Conservation (phyloP, 2,329 filamentous ascomycete genomes). For the Botryotinia convoluta region DNA sequence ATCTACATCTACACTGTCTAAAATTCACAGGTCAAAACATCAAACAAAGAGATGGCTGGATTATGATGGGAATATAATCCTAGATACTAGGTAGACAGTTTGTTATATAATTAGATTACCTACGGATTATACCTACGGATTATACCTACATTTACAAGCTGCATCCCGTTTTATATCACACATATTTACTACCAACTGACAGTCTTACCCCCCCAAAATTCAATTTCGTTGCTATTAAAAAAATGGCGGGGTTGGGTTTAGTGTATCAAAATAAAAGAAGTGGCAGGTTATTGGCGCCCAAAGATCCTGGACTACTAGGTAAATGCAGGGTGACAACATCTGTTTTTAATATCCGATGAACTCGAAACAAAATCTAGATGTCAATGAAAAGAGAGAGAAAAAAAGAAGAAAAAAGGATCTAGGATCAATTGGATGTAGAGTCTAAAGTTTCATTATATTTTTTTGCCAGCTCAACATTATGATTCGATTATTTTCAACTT, state of each 20-base stretch:
- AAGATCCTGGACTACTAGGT: neutral
- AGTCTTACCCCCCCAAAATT: neutral
- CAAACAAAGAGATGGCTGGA: conserved; percentile 7
- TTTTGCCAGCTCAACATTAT: conserved; percentile 11
- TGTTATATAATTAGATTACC: neutral
- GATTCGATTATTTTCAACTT: neutral
- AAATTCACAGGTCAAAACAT: neutral
- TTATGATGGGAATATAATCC: neutral
- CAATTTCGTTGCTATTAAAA: neutral
- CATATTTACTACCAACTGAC: neutral
- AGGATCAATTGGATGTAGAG: neutral
- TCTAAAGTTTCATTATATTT: neutral
- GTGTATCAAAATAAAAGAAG: neutral
- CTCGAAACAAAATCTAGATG: neutral
- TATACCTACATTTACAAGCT: neutral
- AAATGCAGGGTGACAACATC: conserved; percentile 14
- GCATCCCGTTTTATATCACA: neutral
- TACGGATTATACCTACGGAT: neutral
- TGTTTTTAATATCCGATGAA: neutral
- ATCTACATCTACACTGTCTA: neutral
- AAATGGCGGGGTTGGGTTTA: conserved; percentile 17
- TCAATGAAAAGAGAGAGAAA: neutral
- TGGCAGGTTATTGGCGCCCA: conserved; percentile 18
- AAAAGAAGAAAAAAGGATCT: neutral
- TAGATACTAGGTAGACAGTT: neutral